Conservation (phyloP, 371 early-diverging fungal genomes). For the Rhizomucor pusillus region DNA sequence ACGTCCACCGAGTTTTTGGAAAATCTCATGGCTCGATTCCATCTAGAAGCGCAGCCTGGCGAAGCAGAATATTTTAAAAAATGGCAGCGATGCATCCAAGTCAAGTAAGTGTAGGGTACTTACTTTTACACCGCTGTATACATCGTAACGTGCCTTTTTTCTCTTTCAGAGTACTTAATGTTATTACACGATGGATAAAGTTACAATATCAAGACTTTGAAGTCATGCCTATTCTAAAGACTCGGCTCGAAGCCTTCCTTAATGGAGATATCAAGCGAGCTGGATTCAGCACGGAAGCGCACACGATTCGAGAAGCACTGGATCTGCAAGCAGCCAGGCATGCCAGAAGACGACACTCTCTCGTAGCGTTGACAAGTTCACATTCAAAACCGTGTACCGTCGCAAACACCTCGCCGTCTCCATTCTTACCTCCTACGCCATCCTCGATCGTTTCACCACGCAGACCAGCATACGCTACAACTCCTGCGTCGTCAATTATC, state of each 20-base stretch:
- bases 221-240: constrained; percentile 35
- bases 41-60: constrained; percentile 52
- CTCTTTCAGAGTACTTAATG: constrained; percentile 53
- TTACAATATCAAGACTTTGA: constrained; percentile 65
- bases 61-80: constrained; percentile 53
- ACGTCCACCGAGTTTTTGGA: constrained; percentile 56
- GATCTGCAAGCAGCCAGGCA: constrained; percentile 26
- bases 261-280: constrained; percentile 27
- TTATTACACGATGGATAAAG: constrained; percentile 65
- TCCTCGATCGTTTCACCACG: constrained; percentile 13
- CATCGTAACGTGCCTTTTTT: too few species aligned
- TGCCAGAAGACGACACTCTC: constrained; percentile 19
- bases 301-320: constrained; percentile 27
- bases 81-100: constrained; percentile 64
- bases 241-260: constrained; percentile 31
- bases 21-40: constrained; percentile 55
- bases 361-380: constrained; percentile 16
- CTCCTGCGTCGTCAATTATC: constrained; percentile 20
- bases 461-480: constrained; percentile 22
- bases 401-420: constrained; percentile 1
- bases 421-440: constrained; percentile 8
- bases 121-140: too few species aligned
- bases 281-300: constrained; percentile 33
- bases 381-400: constrained; percentile 14
- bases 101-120: constrained; percentile 48